phyloP scores from a whole-genome alignment of 371 early-diverging fungal genomes.

The Mortierella sp. region DNA sequence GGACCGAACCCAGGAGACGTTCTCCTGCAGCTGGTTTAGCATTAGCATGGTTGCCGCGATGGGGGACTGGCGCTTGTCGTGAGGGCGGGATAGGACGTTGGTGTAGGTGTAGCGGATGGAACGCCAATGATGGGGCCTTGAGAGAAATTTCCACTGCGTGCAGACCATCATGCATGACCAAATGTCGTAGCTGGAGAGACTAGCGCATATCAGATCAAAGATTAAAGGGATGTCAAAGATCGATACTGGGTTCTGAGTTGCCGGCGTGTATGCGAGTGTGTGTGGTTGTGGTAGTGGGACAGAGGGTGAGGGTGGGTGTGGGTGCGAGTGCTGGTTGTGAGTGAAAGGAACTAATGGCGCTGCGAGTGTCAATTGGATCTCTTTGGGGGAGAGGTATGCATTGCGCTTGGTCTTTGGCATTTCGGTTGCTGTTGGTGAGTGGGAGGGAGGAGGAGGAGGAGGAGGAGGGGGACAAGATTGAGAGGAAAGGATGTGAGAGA shows the following conservation, averaged over 20 bases:
- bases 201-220: neutral
- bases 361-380: neutral
- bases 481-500: neutral
- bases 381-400: neutral
- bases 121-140: constrained; percentile 1
- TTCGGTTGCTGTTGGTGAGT: neutral
- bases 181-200: neutral
- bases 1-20: neutral
- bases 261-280: neutral
- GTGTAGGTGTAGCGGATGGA: neutral
- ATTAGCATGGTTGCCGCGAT: neutral
- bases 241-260: neutral
- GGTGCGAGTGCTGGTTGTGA: neutral
- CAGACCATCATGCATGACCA: neutral
- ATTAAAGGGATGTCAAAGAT: neutral
- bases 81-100: neutral
- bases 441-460: neutral
- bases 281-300: neutral
- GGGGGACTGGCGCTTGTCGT: neutral
- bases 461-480: neutral
- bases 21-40: neutral
- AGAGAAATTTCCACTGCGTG: neutral
- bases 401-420: neutral
- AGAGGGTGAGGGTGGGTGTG: neutral
- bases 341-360: neutral